Evolutionary conservation across 2,329 filamentous ascomycete species (phyloP), one percentile per base, ranked within the genome.

Genomic region (Knoxdaviesia capensis): DNA sequence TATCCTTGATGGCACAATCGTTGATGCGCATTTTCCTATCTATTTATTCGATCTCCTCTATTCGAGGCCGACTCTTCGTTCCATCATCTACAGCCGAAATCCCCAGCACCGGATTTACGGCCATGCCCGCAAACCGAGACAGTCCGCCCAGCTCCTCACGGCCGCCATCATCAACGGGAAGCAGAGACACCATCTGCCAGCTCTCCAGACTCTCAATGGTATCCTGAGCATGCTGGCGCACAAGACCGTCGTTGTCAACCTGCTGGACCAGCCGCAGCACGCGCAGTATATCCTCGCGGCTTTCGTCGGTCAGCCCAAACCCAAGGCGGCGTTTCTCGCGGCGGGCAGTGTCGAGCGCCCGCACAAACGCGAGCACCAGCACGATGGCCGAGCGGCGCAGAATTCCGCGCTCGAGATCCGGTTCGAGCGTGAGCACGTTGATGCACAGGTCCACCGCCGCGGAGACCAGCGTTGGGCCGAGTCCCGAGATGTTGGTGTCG

Each of bases 241-340:
- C 80, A 36, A 86, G 57, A 0, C 69, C 77, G 52, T 86, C 80
- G 29, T 64, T 68, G 54, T 86, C 80, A 29, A 73, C 76, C 35
- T 60, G 64, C 6, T 66, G 64, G n/a, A 81, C 64, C 55, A 83
- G 85, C 41, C 59, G 56, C 36, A 85, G 53, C 7, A 77, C 69
- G 39, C 69, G 63, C 49, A 66, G 56, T n/a, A 84, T 68, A 43
- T 83, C 74, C 31, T 66, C 63, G 41, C 71, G 64, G 50, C 70
- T 77, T 46, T 64, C 57, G 10, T 66, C 61, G 2, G 64, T 68
- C 36, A 76, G 58, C 1, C 67, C 70, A 45, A 76, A 74, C 0
- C 63, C 66, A 9, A 74, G 54, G 7, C 56, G 60, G 39, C 53
- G 61, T 4, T 63, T 58, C 7, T 56, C 50, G 40, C 71, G 60